Percentiles rank a stretch among this genome's conserved stretches.
Evolutionary conservation across 345 rosid species (phyloP).

Genomic region (Euphorbia peplus): DNA sequence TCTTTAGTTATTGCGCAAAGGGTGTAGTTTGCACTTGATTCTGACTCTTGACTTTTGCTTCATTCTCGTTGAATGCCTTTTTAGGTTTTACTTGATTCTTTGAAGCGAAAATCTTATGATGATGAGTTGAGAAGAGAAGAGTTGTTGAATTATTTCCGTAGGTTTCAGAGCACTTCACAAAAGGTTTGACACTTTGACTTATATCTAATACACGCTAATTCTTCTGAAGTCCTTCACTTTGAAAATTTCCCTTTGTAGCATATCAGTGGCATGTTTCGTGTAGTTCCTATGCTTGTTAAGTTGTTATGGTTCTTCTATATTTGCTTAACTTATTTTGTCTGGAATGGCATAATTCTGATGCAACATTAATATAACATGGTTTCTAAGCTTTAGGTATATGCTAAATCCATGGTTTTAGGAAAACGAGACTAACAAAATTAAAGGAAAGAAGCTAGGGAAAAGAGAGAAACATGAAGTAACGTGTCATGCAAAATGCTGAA

Average conservation of each 20-base stretch:
- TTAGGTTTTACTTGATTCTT: conserved; percentile 83
- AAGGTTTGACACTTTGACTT: conserved; percentile 61
- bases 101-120: conserved; percentile 81
- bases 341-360: not conserved
- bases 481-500: not conserved
- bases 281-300: not conserved
- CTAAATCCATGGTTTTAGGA: not conserved
- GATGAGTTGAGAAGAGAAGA: conserved; percentile 92
- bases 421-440: not conserved
- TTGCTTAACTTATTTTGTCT: not conserved
- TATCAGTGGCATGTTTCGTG: not conserved
- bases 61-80: not conserved
- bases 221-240: not conserved
- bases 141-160: conserved; percentile 66
- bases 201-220: conserved; percentile 6
- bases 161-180: conserved; percentile 72
- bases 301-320: not conserved
- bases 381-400: not conserved
- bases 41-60: not conserved
- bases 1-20: conserved; percentile 10
- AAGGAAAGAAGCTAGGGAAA: not conserved
- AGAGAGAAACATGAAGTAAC: too few relatives aligned
- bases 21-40: not conserved
- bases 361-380: not conserved
- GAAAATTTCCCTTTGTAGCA: not conserved